Evolutionary conservation across 192 early-diverging fungal species (phyloP).

Genomic region (Geosiphon pyriformis): DNA sequence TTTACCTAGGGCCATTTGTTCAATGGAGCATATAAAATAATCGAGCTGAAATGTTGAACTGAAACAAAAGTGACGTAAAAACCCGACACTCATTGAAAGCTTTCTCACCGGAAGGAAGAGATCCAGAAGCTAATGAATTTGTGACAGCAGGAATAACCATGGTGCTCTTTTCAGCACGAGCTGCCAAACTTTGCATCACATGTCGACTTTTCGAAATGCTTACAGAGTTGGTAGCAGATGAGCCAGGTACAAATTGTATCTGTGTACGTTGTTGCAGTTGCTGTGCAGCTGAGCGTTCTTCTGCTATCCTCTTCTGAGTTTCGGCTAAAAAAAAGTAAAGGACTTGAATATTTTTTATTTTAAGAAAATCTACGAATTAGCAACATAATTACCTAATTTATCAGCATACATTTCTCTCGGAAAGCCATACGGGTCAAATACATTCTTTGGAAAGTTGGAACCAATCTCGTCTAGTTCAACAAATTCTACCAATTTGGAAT

Average conservation of each 20-base stretch:
- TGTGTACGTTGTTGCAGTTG: slow-evolving; percentile 19
- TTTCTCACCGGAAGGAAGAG: slow-evolving; percentile 7
- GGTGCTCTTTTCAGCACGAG: slow-evolving; percentile 15
- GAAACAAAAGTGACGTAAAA: neutral
- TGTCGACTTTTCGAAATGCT: slow-evolving; percentile 21
- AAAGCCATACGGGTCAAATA: slow-evolving; percentile 70
- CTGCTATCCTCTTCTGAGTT: slow-evolving; percentile 17
- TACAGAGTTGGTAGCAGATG: slow-evolving; percentile 1
- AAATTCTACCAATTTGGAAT: slow-evolving; percentile 79
- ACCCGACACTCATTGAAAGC: neutral
- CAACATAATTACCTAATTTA: slow-evolving; percentile 46
- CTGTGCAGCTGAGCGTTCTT: slow-evolving; percentile 17
- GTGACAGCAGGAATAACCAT: neutral
- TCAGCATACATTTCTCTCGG: slow-evolving; percentile 52
- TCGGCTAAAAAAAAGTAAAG: slow-evolving; percentile 23
- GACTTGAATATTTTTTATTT: slow-evolving; percentile 10
- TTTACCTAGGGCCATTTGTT: slow-evolving; percentile 4
- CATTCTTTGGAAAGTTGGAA: slow-evolving; percentile 63
- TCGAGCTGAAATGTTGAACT: neutral
- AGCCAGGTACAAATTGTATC: slow-evolving; percentile 20
- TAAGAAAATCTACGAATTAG: neutral
- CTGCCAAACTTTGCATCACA: slow-evolving; percentile 25
- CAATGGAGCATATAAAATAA: neutral
- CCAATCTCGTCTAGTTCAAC: slow-evolving; percentile 77
- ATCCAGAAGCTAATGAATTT: neutral